Conservation (phyloP, 73 alveolate species). For the Paramecium tetraurelia region DNA sequence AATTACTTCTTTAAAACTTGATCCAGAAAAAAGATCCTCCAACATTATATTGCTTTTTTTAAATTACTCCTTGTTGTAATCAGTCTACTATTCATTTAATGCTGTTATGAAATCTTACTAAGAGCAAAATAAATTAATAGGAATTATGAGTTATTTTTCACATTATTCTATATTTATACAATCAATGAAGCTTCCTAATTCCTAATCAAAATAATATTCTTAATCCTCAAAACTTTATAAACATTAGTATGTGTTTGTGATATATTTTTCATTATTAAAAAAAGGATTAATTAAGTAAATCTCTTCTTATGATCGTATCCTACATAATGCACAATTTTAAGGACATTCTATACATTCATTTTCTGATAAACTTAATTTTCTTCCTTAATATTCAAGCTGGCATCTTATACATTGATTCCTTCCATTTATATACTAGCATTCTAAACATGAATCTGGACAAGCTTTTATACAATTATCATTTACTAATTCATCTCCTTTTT, state of each 20-base stretch:
- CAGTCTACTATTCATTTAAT: background rate
- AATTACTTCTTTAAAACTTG: background rate
- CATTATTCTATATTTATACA: background rate
- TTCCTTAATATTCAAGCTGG: background rate
- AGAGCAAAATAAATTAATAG: background rate
- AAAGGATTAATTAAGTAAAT: background rate
- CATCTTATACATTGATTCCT: background rate
- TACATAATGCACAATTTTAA: background rate
- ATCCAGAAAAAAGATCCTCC: background rate
- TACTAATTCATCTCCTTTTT: background rate
- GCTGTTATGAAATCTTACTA: background rate
- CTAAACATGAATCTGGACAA: background rate
- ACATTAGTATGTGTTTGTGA: background rate
- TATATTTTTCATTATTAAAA: background rate
- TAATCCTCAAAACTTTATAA: background rate
- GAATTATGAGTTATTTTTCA: background rate
- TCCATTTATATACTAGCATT: background rate
- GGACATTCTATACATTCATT: constrained; percentile 11
- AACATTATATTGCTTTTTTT: background rate
- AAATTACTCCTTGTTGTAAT: background rate
- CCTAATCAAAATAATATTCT: background rate
- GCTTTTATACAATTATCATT: background rate
- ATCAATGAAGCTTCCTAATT: background rate
- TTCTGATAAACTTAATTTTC: background rate
- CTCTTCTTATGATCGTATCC: background rate